Evolutionary conservation across 768 basidiomycete species (phyloP).

Genomic region (Podaxis sp.): DNA sequence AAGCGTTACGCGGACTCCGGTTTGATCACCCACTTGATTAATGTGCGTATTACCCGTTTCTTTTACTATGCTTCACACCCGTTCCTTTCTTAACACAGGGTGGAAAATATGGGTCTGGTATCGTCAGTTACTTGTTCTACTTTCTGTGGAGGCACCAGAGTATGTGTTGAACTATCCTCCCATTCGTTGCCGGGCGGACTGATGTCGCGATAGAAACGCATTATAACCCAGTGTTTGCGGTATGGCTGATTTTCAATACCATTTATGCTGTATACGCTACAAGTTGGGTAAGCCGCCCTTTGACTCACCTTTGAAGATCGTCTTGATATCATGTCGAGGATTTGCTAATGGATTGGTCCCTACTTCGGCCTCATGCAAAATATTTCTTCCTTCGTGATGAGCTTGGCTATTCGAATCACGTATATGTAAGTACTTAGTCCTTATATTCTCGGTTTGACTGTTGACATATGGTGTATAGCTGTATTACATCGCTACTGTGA

Average conservation of each 20-base stretch:
- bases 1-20: slow-evolving; percentile 84
- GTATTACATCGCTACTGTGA: slow-evolving; percentile 81
- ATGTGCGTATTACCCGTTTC: slow-evolving; percentile 45
- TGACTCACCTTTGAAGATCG: neutral
- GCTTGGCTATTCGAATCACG: slow-evolving; percentile 65
- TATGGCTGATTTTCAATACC: slow-evolving; percentile 68
- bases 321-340: slow-evolving; percentile 49
- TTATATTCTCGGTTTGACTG: neutral
- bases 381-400: slow-evolving; percentile 72
- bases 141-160: slow-evolving; percentile 77
- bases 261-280: slow-evolving; percentile 70
- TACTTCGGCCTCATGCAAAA: slow-evolving; percentile 57
- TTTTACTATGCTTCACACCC: slow-evolving; percentile 2
- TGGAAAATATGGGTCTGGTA: slow-evolving; percentile 77
- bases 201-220: slow-evolving; percentile 23
- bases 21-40: slow-evolving; percentile 78
- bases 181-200: neutral
- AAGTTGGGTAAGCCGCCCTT: slow-evolving; percentile 62
- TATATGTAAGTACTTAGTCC: slow-evolving; percentile 48
- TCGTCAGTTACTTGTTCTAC: slow-evolving; percentile 67
- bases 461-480: slow-evolving; percentile 35
- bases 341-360: slow-evolving; percentile 88
- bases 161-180: slow-evolving; percentile 23
- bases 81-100: slow-evolving; percentile 45
- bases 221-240: slow-evolving; percentile 51